Percentiles rank a stretch among this genome's conserved stretches.
These are phyloP conservation scores for Arthromyces matolae DNA, from an alignment of 768 basidiomycete genomes.

Conservation along the genomic window DNA sequence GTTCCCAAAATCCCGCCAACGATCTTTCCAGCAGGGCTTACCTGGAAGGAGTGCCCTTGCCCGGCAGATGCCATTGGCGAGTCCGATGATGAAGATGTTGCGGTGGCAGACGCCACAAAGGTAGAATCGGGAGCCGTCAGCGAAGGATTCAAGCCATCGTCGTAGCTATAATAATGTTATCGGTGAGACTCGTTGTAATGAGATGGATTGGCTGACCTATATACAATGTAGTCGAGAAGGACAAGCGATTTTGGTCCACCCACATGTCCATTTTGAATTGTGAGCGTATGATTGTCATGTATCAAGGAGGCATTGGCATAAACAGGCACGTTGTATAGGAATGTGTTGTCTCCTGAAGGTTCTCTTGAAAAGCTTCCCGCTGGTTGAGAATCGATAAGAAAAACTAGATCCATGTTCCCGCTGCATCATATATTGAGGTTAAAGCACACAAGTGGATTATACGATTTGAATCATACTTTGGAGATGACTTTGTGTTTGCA, in stretches of 20 bases:
- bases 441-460: no score
- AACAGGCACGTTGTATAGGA: slow-evolving; percentile 33
- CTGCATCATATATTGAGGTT: slow-evolving; percentile 4
- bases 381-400: slow-evolving; percentile 31
- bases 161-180: slow-evolving; percentile 8
- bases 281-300: slow-evolving; percentile 27
- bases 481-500: slow-evolving; percentile 20
- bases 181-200: no score
- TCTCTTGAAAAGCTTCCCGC: slow-evolving; percentile 26
- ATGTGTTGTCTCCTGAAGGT: slow-evolving; percentile 18
- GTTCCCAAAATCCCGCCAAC: slow-evolving; percentile 28
- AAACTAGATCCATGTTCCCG: slow-evolving; percentile 33
- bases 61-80: neutral
- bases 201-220: slow-evolving; percentile 38
- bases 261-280: slow-evolving; percentile 30
- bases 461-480: slow-evolving; percentile 16
- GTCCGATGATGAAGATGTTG: neutral
- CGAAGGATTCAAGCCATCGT: neutral
- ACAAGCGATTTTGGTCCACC: slow-evolving; percentile 26
- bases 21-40: slow-evolving; percentile 16
- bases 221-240: slow-evolving; percentile 38
- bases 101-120: neutral
- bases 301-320: slow-evolving; percentile 28
- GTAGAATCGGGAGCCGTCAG: neutral
- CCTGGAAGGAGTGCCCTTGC: neutral